Evolutionary conservation across 805 yeast genomes (phyloP).

Genomic region (Candida silvatica): DNA sequence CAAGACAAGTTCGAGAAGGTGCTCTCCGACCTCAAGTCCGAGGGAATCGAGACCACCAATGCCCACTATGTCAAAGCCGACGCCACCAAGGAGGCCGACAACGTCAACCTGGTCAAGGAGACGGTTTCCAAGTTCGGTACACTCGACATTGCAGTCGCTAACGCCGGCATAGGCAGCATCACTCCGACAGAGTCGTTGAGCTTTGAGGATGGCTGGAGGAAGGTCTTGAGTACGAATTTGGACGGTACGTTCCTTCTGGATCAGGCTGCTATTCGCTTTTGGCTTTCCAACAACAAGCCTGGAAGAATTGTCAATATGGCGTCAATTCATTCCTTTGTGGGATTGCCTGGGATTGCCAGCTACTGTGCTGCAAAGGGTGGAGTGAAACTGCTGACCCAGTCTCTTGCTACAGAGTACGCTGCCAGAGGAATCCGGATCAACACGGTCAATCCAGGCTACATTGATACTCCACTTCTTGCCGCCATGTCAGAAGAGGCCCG

Average conservation of each 20-base stretch:
- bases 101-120: conserved; percentile 3
- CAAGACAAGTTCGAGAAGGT: neutral
- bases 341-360: neutral
- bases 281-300: neutral
- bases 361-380: neutral
- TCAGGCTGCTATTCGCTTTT: neutral
- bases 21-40: neutral
- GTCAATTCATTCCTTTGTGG: neutral
- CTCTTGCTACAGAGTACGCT: conserved; percentile 4
- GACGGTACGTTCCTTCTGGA: neutral
- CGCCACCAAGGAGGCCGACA: conserved; percentile 7
- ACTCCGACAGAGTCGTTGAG: neutral
- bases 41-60: conserved; percentile 3
- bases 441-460: conserved; percentile 8
- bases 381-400: conserved; percentile 2
- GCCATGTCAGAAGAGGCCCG: conserved; percentile 4
- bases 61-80: conserved; percentile 5
- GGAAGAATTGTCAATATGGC: neutral
- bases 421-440: conserved; percentile 6
- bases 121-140: conserved; percentile 6
- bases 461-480: conserved; percentile 4
- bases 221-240: neutral
- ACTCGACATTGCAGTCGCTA: conserved; percentile 9
- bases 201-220: neutral
- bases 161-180: neutral